phyloP scores from a whole-genome alignment of 192 early-diverging fungal genomes.

The Cetraspora pellucida region DNA sequence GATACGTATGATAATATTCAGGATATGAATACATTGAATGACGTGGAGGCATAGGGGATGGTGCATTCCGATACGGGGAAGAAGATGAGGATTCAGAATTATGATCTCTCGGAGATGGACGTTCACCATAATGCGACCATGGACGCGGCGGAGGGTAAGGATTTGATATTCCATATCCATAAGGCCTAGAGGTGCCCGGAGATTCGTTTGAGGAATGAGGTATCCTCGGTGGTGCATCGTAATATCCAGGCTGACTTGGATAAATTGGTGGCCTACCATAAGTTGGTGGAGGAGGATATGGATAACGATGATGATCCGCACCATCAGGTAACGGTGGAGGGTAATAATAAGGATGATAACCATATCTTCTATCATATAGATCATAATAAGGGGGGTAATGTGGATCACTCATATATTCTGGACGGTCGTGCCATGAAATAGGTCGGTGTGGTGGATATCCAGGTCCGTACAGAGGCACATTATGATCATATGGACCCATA shows the following conservation, averaged over 20 bases:
- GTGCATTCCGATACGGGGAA: not conserved
- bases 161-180: conserved; percentile 21
- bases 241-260: not conserved
- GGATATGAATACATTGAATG: conserved; percentile 18
- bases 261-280: conserved; percentile 2
- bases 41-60: not conserved
- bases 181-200: not conserved
- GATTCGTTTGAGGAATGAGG: not conserved
- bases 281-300: not conserved
- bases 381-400: conserved; percentile 12
- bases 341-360: conserved; percentile 14
- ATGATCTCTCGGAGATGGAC: not conserved
- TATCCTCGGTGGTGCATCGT: not conserved
- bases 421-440: conserved; percentile 9
- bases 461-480: not conserved
- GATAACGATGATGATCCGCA: conserved; percentile 3
- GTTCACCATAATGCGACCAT: conserved; percentile 13
- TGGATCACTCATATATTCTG: too few species aligned
- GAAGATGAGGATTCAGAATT: conserved; percentile 4
- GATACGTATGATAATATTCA: conserved; percentile 1
- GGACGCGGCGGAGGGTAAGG: conserved; percentile 12
- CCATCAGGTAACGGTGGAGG: not conserved
- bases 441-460: conserved; percentile 1
- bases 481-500: not conserved
- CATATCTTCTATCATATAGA: conserved; percentile 10